A percentile compares a stretch with the other conserved stretches of the same genome.
These are phyloP conservation scores for Xylaria sp. DNA, from an alignment of 2,329 filamentous ascomycete species.

Conservation along the genomic window DNA sequence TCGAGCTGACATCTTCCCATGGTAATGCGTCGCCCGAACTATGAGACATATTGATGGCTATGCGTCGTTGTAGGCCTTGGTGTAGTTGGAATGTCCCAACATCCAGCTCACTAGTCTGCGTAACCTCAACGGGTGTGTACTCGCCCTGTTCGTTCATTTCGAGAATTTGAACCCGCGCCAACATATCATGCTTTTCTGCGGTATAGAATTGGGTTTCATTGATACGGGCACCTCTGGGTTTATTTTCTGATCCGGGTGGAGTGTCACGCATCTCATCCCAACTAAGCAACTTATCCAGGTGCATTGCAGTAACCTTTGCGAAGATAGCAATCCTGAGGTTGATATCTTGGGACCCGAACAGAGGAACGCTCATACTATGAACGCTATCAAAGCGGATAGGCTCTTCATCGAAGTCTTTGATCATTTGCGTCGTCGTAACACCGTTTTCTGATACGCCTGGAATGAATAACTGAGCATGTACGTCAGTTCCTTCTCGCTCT, in stretches of 20 bases:
- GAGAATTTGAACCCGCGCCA: conserved; percentile 86
- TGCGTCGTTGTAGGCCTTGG: conserved; percentile 89
- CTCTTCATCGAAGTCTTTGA: conserved; percentile 91
- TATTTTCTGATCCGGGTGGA: conserved; percentile 66
- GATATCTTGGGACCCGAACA: conserved; percentile 78
- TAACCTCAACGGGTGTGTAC: conserved; percentile 91
- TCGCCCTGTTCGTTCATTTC: conserved; percentile 92
- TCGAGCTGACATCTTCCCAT: conserved; percentile 82
- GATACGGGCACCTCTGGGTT: conserved; percentile 72
- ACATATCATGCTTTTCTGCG: conserved; percentile 93
- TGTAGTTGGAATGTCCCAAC: conserved; percentile 94
- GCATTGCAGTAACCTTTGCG: conserved; percentile 89
- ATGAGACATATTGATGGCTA: conserved; percentile 89
- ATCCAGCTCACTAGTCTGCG: conserved; percentile 85
- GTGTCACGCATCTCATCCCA: conserved; percentile 98
- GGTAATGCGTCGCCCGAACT: conserved; percentile 88
- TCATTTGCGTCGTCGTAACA: conserved; percentile 94
- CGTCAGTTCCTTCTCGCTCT: conserved; percentile 92
- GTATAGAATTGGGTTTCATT: conserved; percentile 92
- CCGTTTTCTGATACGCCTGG: conserved; percentile 90
- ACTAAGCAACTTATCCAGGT: conserved; percentile 94
- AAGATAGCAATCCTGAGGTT: conserved; percentile 89
- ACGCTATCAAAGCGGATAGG: conserved; percentile 96
- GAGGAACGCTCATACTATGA: conserved; percentile 94
- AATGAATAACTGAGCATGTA: conserved; percentile 97